Evolutionary conservation across 441 rosid species (phyloP).

Genomic region (Isatis lusitanica): DNA sequence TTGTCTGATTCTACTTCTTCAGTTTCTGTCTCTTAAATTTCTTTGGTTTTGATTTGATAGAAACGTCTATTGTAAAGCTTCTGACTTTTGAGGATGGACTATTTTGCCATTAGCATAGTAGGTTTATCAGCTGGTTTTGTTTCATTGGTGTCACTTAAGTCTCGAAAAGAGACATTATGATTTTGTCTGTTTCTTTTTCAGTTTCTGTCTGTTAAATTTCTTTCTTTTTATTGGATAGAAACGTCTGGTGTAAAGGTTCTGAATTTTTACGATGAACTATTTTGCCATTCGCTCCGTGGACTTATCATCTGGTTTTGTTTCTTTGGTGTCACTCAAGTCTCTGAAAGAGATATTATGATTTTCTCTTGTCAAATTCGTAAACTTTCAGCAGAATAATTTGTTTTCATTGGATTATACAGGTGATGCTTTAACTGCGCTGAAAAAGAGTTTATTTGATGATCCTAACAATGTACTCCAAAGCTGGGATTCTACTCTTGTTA

Average conservation of each 20-base stretch:
- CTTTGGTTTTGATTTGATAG: background rate
- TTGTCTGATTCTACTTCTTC: background rate
- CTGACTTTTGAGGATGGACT: no score
- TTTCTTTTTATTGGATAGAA: background rate
- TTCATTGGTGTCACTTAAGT: no score
- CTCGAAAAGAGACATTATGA: no score
- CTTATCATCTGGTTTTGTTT: background rate
- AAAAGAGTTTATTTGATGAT: constrained; percentile 47
- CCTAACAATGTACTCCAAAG: constrained; percentile 57
- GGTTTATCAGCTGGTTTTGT: background rate
- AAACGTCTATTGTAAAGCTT: no score
- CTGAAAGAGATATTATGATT: background rate
- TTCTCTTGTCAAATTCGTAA: background rate
- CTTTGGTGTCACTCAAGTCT: background rate
- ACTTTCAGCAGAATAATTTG: background rate
- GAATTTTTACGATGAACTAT: background rate
- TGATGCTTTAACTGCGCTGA: constrained; percentile 56
- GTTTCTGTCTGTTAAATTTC: no score
- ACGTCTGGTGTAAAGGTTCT: background rate
- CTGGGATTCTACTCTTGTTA: constrained; percentile 75
- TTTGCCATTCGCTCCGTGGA: no score
- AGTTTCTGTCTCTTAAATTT: background rate
- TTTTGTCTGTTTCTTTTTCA: no score
- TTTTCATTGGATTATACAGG: constrained; percentile 30
- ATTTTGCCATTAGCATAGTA: no score